These are phyloP conservation scores for Penicillium sp. DNA, from an alignment of 2,329 filamentous ascomycete species.

Conservation along the genomic window DNA sequence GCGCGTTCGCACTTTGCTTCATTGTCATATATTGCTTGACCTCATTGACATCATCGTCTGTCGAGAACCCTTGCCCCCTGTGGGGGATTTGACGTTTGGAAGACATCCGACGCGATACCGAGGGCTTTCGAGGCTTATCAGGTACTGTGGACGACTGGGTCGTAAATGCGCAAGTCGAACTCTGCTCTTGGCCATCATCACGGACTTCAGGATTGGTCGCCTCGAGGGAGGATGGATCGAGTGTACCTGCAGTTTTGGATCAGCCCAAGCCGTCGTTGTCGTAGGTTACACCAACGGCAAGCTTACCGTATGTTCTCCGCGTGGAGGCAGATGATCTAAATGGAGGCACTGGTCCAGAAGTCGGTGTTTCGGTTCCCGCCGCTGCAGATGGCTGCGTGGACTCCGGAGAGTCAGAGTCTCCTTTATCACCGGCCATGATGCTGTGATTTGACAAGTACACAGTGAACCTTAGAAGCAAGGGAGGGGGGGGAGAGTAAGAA, in stretches of 20 bases:
- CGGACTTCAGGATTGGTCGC: conserved; percentile 20
- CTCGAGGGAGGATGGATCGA: conserved; percentile 26
- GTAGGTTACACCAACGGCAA: conserved; percentile 18
- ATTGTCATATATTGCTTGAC: conserved; percentile 66
- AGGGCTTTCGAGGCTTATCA: conserved; percentile 65
- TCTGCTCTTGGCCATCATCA: conserved; percentile 33
- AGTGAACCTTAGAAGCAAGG: neutral
- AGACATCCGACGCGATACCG: conserved; percentile 69
- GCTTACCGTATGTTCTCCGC: conserved; percentile 33
- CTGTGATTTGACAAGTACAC: conserved; percentile 1
- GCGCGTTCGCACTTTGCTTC: conserved; percentile 30
- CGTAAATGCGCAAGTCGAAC: conserved; percentile 31
- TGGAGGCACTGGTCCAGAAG: conserved; percentile 6
- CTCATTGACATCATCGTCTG: conserved; percentile 81
- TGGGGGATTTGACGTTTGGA: conserved; percentile 70
- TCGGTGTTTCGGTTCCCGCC: neutral
- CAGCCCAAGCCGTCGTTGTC: neutral
- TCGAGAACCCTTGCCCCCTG: conserved; percentile 82
- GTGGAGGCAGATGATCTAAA: conserved; percentile 13
- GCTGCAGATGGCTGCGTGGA: conserved; percentile 9
- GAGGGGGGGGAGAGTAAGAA: neutral
- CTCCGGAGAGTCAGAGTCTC: conserved; percentile 10
- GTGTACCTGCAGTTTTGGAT: conserved; percentile 27
- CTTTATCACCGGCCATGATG: conserved; percentile 19
- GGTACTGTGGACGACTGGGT: conserved; percentile 47